These are phyloP conservation scores for Lactarius trivialis DNA, from an alignment of 768 basidiomycete species.

Conservation along the genomic window DNA sequence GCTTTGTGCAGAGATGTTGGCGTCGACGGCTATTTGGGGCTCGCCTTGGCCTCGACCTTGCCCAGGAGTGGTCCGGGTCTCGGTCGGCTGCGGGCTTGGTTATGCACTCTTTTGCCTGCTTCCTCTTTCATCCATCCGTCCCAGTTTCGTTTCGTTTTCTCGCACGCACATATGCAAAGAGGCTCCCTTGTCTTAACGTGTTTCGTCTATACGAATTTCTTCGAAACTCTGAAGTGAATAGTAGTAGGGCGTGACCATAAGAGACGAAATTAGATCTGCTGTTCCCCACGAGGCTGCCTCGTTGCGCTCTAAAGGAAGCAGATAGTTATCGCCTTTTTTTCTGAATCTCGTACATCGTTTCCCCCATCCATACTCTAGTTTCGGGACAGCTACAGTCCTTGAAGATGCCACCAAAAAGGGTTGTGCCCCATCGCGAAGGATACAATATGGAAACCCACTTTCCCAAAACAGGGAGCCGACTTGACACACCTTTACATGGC, in stretches of 20 bases:
- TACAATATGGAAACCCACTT: background rate
- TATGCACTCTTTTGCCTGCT: conserved; percentile 14
- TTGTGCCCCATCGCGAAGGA: background rate
- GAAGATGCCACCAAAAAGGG: background rate
- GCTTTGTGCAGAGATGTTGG: conserved; percentile 2
- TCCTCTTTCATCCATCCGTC: conserved; percentile 6
- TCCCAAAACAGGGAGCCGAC: background rate
- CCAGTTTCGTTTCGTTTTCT: conserved; percentile 5
- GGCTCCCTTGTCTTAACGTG: background rate
- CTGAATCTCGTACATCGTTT: background rate
- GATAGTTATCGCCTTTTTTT: background rate
- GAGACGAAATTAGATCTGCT: background rate
- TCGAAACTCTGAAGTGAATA: background rate
- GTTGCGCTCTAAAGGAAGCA: background rate
- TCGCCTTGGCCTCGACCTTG: background rate
- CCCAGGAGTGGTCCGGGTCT: conserved; percentile 4
- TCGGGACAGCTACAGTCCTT: background rate
- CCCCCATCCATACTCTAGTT: background rate
- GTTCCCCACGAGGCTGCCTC: conserved; percentile 10
- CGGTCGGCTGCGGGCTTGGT: conserved; percentile 6
- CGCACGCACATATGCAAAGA: conserved; percentile 1
- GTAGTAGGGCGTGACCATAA: background rate
- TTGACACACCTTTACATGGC: background rate
- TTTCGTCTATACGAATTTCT: conserved; percentile 1
- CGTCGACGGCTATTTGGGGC: conserved; percentile 2